Base-by-base conservation (phyloP, 352 stramenopile genomes). In the Globisporangium irregulare region DNA sequence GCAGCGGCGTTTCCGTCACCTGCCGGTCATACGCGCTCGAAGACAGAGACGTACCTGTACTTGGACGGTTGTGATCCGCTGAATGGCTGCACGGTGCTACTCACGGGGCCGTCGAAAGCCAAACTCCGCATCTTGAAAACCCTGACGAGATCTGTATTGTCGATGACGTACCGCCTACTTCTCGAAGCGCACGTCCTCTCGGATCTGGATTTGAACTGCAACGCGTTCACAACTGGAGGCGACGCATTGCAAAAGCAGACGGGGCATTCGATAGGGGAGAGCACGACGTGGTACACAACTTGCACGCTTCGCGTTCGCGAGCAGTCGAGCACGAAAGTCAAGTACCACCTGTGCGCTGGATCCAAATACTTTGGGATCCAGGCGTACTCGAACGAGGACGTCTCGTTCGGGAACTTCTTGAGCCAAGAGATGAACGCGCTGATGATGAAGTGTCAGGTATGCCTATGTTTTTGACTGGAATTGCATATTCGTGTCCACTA, bases 91-190 rank as follows among this genome's bases (percentile, higher is more conserved):
- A 98, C 96, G 2, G 86, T 99, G 36, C 74, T 98, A 43, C 83
- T 99, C 48, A 91, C 94, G 27, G 97, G 97, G 1, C 90, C 85
- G 29, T 93, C 82, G 58, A 95, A 96, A 58, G 70, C 70, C 27
- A 89, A 92, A 25, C 79, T 99, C 7, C 91, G 94, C n/a, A 56
- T 97, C 46, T 81, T 99, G 7, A 99, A 99, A 75, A 67, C 75
- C 50, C 80, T 99, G 22, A 89, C 97, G 51, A 81, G 86, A 14
- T 91, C 92, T 24, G 82, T 98, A 9, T 81, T 99, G 9, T 94
- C 89, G 41, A 91, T 97, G 64, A 92, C 96, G 12, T 99, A 99
- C 78, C 98, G 98, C 66, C 79, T 99, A 24, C 90, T 98, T 29
- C 86, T 99, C 24, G 96, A 99, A 73, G 97, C 95, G 6, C 89